Evolutionary conservation across 1,284 basidiomycete species (phyloP).

Genomic region (Hymenochaete sp.): DNA sequence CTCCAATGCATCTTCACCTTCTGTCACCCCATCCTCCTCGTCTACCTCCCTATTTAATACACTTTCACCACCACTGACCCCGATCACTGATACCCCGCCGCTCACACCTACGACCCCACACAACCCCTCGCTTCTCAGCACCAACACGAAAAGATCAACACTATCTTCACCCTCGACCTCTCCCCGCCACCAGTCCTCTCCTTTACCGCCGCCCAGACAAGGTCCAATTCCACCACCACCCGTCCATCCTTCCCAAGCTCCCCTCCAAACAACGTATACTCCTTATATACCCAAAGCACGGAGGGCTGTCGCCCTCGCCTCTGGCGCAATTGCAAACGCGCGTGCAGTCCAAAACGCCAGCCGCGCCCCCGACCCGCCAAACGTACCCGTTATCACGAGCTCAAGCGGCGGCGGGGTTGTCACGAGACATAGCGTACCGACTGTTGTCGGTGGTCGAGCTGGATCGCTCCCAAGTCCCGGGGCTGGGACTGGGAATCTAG

Average conservation of each 20-base stretch:
- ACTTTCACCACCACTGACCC: slow-evolving; percentile 20
- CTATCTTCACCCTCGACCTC: slow-evolving; percentile 27
- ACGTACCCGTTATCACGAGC: slow-evolving; percentile 64
- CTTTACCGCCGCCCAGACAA: slow-evolving; percentile 51
- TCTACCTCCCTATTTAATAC: slow-evolving; percentile 23
- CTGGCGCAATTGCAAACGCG: slow-evolving; percentile 21
- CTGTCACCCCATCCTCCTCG: slow-evolving; percentile 21
- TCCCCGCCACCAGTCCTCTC: slow-evolving; percentile 34
- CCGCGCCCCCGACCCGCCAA: slow-evolving; percentile 38
- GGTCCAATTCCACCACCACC: slow-evolving; percentile 29
- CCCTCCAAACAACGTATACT: slow-evolving; percentile 63
- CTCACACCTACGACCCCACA: slow-evolving; percentile 15
- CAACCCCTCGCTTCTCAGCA: not conserved
- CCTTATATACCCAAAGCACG: slow-evolving; percentile 66
- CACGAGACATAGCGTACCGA: slow-evolving; percentile 56
- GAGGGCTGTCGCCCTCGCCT: slow-evolving; percentile 30
- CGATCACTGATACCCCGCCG: slow-evolving; percentile 18
- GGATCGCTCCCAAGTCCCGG: not conserved
- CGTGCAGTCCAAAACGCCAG: slow-evolving; percentile 16
- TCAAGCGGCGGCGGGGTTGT: slow-evolving; percentile 74
- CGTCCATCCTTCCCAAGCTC: slow-evolving; percentile 26
- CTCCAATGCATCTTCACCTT: slow-evolving; percentile 9
- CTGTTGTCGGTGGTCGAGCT: slow-evolving; percentile 21
- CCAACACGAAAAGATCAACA: slow-evolving; percentile 21
- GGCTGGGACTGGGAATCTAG: not conserved